A percentile compares a stretch with the other conserved stretches of the same genome.
These are phyloP conservation scores for Hevea brasiliensis DNA, from an alignment of 345 rosid genomes.

Conservation along the genomic window DNA sequence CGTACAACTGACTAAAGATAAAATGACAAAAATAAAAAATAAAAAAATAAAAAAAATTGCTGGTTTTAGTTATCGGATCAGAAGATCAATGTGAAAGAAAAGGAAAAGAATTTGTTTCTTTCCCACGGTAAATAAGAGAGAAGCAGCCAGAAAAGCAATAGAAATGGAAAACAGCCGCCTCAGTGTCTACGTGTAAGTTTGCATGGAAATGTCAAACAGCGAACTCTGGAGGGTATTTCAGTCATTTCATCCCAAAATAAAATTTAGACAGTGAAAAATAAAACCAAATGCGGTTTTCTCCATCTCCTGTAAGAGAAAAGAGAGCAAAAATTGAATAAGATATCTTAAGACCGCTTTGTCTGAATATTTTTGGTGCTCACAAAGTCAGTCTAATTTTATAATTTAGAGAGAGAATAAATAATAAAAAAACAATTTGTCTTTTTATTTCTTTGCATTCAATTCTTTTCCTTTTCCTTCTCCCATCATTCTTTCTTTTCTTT, in stretches of 20 bases:
- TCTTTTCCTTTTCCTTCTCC: conserved; percentile 16
- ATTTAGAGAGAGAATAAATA: too few species aligned
- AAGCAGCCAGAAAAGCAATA: conserved; percentile 1
- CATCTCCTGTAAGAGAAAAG: conserved; percentile 31
- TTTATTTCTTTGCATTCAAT: conserved; percentile 40
- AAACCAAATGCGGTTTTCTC: conserved; percentile 24
- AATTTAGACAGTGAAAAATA: conserved; percentile 14
- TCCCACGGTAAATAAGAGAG: background rate
- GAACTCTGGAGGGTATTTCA: conserved; percentile 21
- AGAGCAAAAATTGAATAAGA: conserved; percentile 33
- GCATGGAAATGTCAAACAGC: conserved; percentile 50
- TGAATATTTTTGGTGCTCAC: conserved; percentile 27
- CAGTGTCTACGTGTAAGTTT: conserved; percentile 45
- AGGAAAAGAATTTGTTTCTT: too few species aligned
- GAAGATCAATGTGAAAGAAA: too few species aligned
- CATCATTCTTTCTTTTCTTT: background rate
- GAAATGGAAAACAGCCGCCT: conserved; percentile 33
- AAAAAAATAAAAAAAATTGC: too few species aligned
- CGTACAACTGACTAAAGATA: too few species aligned
- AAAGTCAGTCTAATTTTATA: conserved; percentile 25
- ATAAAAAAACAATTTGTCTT: conserved; percentile 40
- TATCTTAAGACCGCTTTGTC: conserved; percentile 54
- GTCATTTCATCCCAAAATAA: conserved; percentile 11
- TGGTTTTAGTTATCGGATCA: too few species aligned
- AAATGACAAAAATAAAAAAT: too few species aligned